Conservation (phyloP, 805 yeast genomes). For the Candida glaebosa region DNA sequence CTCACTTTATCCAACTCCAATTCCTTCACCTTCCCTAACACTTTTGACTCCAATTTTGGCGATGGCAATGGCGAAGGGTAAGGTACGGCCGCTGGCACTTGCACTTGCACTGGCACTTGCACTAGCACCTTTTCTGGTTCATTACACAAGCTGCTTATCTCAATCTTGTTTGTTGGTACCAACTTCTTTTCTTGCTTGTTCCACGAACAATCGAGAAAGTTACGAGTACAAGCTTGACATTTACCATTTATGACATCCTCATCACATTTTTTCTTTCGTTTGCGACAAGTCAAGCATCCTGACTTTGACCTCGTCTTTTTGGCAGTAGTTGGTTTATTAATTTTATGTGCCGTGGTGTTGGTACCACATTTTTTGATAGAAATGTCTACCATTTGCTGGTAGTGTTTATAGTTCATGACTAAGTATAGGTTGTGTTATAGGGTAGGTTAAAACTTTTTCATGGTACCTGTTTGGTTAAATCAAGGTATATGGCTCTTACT, state of each 20-base stretch:
- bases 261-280: slow-evolving; percentile 64
- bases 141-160: slow-evolving; percentile 30
- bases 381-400: slow-evolving; percentile 35
- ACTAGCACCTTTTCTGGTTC: no score
- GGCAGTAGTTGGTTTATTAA: background rate
- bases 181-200: background rate
- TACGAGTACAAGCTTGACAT: slow-evolving; percentile 43
- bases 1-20: no score
- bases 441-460: slow-evolving; percentile 2
- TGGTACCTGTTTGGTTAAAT: background rate
- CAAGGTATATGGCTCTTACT: slow-evolving; percentile 6
- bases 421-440: background rate
- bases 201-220: slow-evolving; percentile 45
- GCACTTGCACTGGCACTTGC: no score
- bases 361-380: slow-evolving; percentile 2
- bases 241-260: slow-evolving; percentile 41
- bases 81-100: no score
- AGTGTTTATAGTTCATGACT: slow-evolving; percentile 28
- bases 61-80: slow-evolving; percentile 13
- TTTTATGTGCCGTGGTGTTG: no score
- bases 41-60: slow-evolving; percentile 9
- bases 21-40: no score
- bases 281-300: slow-evolving; percentile 60
- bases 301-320: slow-evolving; percentile 40
- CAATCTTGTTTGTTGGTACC: slow-evolving; percentile 21